Evolutionary conservation across 2,329 filamentous ascomycete genomes (phyloP).

Genomic region (Pestalotiopsis sp.): DNA sequence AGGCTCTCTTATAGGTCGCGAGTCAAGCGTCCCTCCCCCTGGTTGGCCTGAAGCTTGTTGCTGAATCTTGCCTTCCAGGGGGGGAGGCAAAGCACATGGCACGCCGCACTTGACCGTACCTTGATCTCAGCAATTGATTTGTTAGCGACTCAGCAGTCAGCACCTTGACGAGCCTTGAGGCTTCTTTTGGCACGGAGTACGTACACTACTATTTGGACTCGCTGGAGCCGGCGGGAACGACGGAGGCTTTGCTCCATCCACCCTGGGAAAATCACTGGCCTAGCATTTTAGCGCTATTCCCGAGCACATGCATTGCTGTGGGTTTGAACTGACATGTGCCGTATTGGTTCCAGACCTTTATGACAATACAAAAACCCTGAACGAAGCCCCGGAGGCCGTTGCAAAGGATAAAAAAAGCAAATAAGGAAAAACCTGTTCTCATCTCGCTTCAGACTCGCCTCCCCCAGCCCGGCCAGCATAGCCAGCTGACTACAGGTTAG

Average conservation of each 20-base stretch:
- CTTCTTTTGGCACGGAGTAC: neutral
- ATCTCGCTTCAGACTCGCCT: no score
- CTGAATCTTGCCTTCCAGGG: neutral
- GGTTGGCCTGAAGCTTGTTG: neutral
- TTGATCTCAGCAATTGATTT: neutral
- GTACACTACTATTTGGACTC: neutral
- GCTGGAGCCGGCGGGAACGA: neutral
- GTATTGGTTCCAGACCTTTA: neutral
- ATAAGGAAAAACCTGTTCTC: no score
- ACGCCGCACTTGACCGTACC: neutral
- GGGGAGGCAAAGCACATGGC: neutral
- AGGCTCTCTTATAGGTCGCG: neutral
- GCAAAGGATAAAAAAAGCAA: no score
- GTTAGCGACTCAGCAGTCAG: neutral
- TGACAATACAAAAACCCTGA: no score
- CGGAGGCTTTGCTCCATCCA: constrained; percentile 10
- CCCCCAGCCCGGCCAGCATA: no score
- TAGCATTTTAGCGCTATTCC: neutral
- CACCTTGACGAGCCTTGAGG: neutral
- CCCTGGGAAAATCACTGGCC: neutral
- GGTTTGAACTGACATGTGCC: neutral
- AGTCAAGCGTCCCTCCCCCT: neutral
- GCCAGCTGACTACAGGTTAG: no score
- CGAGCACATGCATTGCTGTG: neutral
- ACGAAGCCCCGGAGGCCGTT: no score